phyloP scores from a whole-genome alignment of 225 moss, liverwort and hornwort genomes.

The Bryoerythrophyllum caledonicum region DNA sequence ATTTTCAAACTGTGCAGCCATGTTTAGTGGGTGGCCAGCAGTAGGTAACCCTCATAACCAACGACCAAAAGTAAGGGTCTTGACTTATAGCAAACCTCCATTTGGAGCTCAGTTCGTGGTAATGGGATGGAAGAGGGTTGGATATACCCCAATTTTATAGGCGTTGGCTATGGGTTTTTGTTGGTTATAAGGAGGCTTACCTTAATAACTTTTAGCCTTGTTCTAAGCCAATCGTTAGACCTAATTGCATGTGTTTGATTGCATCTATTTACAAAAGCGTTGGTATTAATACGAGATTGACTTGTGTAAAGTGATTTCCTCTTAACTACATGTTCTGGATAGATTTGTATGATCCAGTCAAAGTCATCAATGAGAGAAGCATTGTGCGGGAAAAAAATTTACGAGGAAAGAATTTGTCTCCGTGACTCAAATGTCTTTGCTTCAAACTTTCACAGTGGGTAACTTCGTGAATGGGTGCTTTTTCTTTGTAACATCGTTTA shows the following conservation, averaged over 20 bases:
- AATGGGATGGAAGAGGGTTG: too few species aligned
- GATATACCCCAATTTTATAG: too few species aligned
- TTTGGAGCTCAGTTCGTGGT: too few species aligned
- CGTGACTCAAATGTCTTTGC: neutral
- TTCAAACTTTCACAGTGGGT: neutral
- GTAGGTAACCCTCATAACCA: too few species aligned
- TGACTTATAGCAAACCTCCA: too few species aligned
- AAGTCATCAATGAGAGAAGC: neutral
- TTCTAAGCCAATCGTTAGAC: neutral
- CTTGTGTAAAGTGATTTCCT: neutral
- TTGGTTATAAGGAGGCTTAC: too few species aligned
- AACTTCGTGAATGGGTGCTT: neutral
- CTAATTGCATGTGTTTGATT: neutral
- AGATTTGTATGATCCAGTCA: neutral
- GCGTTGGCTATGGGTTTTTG: too few species aligned
- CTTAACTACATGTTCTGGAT: too few species aligned
- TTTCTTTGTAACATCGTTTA: neutral
- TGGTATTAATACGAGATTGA: neutral
- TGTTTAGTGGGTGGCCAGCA: too few species aligned
- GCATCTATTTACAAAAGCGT: too few species aligned
- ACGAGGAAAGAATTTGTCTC: neutral
- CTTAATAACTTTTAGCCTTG: neutral
- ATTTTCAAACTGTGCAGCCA: too few species aligned
- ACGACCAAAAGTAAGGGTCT: too few species aligned
- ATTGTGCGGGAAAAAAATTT: neutral